These are phyloP conservation scores for Toxicodendron radicans DNA, from an alignment of 345 rosid genomes.

Conservation along the genomic window DNA sequence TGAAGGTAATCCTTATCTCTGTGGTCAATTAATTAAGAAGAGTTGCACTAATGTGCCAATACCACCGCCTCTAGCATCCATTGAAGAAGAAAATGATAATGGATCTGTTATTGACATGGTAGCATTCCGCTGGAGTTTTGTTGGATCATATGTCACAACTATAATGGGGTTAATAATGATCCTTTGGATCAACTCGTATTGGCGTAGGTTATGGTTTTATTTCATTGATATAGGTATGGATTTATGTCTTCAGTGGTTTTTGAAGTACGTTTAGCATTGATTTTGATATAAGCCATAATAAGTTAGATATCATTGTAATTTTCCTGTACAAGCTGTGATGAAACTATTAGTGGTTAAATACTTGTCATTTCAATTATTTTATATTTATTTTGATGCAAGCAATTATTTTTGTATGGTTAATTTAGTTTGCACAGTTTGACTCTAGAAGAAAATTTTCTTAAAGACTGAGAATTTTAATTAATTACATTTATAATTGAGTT, in stretches of 20 bases:
- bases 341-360: no score
- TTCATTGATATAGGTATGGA: not conserved
- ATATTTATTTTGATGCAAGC: no score
- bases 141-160: not conserved
- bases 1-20: not conserved
- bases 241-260: not conserved
- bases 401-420: no score
- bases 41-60: not conserved
- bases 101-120: not conserved
- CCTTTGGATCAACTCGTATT: not conserved
- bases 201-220: not conserved
- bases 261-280: no score
- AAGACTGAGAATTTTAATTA: no score
- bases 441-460: no score
- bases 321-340: no score
- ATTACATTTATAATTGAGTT: no score
- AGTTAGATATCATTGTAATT: no score
- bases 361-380: no score
- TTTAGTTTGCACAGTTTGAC: no score
- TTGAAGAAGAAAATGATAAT: not conserved
- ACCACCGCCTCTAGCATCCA: not conserved
- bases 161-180: not conserved
- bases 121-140: not conserved
- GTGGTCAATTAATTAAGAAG: not conserved
- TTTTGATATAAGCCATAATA: no score